Evolutionary conservation across 2,329 filamentous ascomycete genomes (phyloP).

Genomic region (Clarireedia sp.): DNA sequence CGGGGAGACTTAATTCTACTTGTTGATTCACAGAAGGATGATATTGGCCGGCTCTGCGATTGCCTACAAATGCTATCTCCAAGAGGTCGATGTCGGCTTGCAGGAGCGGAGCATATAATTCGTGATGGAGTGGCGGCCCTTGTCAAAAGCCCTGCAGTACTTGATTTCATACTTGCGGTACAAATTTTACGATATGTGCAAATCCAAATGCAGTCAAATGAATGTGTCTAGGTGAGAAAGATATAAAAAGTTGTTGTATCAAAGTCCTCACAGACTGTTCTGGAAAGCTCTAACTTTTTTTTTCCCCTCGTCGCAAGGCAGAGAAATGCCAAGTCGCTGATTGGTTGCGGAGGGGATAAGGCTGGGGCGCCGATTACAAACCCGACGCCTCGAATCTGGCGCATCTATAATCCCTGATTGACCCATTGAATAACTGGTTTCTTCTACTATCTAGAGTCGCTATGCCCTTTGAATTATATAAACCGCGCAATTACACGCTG

Average conservation of each 20-base stretch:
- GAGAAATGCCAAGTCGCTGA: background rate
- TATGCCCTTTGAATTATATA: too few species aligned
- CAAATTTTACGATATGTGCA: background rate
- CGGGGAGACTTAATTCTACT: background rate
- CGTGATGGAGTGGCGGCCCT: constrained; percentile 26
- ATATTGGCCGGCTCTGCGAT: constrained; percentile 16
- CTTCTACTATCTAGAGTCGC: too few species aligned
- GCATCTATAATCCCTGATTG: background rate
- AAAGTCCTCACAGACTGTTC: constrained; percentile 5
- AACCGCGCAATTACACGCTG: too few species aligned
- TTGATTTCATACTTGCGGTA: constrained; percentile 25
- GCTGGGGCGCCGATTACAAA: background rate
- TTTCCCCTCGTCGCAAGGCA: background rate
- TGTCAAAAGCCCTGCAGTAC: constrained; percentile 26
- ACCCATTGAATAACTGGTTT: too few species aligned
- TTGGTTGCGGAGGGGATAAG: background rate
- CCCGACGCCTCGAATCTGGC: background rate
- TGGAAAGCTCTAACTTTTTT: constrained; percentile 11
- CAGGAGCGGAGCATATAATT: constrained; percentile 22
- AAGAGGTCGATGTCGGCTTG: constrained; percentile 18
- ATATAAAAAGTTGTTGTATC: background rate
- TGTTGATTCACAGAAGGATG: background rate
- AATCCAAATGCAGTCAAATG: background rate
- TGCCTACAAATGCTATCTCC: constrained; percentile 13
- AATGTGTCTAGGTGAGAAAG: constrained; percentile 1